These are phyloP conservation scores for Hemerocallis citrina DNA, from an alignment of 106 monocot genomes.

Conservation along the genomic window DNA sequence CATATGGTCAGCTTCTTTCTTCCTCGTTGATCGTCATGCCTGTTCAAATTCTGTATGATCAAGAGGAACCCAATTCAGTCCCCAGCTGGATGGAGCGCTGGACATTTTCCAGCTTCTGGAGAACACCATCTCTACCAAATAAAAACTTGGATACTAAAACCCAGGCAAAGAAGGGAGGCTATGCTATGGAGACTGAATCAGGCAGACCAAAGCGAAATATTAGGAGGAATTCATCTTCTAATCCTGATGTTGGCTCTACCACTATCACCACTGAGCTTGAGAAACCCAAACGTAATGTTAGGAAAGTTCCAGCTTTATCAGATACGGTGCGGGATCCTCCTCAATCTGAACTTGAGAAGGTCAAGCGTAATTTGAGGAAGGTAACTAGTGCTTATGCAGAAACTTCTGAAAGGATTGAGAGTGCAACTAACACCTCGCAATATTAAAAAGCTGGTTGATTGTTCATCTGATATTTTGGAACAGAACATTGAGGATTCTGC, in stretches of 20 bases:
- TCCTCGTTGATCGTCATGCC: constrained; percentile 29
- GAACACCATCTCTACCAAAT: constrained; percentile 29
- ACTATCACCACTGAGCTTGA: constrained; percentile 18
- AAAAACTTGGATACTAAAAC: constrained; percentile 38
- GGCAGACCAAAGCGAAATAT: constrained; percentile 52
- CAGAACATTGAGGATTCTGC: constrained; percentile 15
- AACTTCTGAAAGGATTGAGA: constrained; percentile 20
- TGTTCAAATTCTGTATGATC: constrained; percentile 44
- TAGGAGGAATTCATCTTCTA: constrained; percentile 27
- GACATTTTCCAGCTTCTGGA: constrained; percentile 56
- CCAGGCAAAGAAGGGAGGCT: constrained; percentile 28
- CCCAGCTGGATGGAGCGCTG: constrained; percentile 74
- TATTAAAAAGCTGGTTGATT: constrained; percentile 17
- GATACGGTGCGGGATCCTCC: constrained; percentile 54
- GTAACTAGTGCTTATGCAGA: constrained; percentile 47
- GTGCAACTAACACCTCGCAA: constrained; percentile 28
- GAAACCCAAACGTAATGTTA: constrained; percentile 37
- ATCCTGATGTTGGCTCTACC: constrained; percentile 18
- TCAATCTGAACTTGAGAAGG: constrained; percentile 88
- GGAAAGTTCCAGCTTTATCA: constrained; percentile 26
- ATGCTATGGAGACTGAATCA: constrained; percentile 55
- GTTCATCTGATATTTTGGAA: constrained; percentile 15
- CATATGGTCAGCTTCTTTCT: constrained; percentile 50
- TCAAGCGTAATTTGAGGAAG: constrained; percentile 85
- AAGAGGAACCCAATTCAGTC: constrained; percentile 53